Evolutionary conservation across 805 yeast species (phyloP).

Genomic region (Ogataea angusta): DNA sequence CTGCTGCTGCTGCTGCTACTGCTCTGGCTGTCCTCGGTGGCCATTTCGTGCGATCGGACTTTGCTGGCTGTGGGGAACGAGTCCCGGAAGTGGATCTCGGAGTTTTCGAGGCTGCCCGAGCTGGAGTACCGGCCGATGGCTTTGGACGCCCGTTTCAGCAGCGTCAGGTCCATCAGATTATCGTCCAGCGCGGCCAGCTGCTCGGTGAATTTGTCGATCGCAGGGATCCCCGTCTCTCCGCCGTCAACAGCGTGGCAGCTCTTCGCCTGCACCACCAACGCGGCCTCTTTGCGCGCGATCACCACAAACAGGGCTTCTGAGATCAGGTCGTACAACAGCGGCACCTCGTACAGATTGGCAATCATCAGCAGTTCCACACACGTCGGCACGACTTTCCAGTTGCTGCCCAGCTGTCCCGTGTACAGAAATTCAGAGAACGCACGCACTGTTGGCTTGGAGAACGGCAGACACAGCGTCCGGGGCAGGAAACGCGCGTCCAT

Average conservation of each 20-base stretch:
- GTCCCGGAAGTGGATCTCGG: conserved; percentile 2
- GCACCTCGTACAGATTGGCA: conserved; percentile 65
- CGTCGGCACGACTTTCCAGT: conserved; percentile 70
- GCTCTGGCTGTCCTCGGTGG: not conserved
- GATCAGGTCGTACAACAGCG: conserved; percentile 65
- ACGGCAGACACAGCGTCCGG: conserved; percentile 66
- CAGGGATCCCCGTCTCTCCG: conserved; percentile 20
- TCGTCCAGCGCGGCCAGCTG: conserved; percentile 61
- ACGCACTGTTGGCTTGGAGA: conserved; percentile 53
- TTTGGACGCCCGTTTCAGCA: conserved; percentile 47
- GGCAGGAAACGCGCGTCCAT: conserved; percentile 67
- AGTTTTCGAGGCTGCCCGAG: conserved; percentile 2
- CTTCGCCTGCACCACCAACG: conserved; percentile 40
- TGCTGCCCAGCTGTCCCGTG: conserved; percentile 76
- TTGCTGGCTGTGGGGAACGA: not conserved
- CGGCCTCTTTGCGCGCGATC: conserved; percentile 63
- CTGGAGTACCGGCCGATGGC: conserved; percentile 21
- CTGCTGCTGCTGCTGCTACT: conserved; percentile 15
- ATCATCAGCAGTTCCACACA: conserved; percentile 60
- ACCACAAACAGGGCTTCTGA: conserved; percentile 67
- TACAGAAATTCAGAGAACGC: conserved; percentile 72
- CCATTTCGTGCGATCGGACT: not conserved
- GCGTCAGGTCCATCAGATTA: conserved; percentile 55
- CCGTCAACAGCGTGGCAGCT: conserved; percentile 24
- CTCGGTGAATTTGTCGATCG: conserved; percentile 49